Evolutionary conservation across 352 stramenopile species (phyloP).

Genomic region (Phytophthora podocarpi): DNA sequence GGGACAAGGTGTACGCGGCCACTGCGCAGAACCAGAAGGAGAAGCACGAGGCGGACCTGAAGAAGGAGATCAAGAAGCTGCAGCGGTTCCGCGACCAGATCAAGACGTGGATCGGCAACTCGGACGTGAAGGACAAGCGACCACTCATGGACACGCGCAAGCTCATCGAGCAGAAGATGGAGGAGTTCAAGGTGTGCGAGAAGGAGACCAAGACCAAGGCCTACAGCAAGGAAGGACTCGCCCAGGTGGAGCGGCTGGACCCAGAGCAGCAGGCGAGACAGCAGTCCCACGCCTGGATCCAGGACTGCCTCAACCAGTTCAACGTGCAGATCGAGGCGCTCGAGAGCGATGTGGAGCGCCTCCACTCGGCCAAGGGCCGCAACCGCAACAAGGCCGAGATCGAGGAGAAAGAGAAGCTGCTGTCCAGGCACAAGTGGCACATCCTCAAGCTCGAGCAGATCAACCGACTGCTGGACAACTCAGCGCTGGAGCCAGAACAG

Average conservation of each 20-base stretch:
- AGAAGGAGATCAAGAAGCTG: slow-evolving; percentile 99
- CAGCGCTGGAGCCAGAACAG: slow-evolving; percentile 90
- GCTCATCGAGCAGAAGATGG: slow-evolving; percentile 99
- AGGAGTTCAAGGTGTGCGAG: slow-evolving; percentile 99
- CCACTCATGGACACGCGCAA: slow-evolving; percentile 85
- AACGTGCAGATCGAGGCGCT: slow-evolving; percentile 91
- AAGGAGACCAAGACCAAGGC: slow-evolving; percentile 99
- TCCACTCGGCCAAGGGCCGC: slow-evolving; percentile 91
- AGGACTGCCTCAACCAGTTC: slow-evolving; percentile 79
- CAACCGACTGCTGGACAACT: slow-evolving; percentile 97
- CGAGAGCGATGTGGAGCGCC: slow-evolving; percentile 81
- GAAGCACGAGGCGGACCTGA: slow-evolving; percentile 99
- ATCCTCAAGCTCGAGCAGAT: slow-evolving; percentile 98
- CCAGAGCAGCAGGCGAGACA: slow-evolving; percentile 85
- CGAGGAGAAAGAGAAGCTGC: slow-evolving; percentile 89
- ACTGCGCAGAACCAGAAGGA: slow-evolving; percentile 98
- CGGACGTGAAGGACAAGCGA: slow-evolving; percentile 98
- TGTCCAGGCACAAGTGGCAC: slow-evolving; percentile 96
- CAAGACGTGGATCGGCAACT: slow-evolving; percentile 98
- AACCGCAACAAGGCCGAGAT: slow-evolving; percentile 96
- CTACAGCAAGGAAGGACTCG: slow-evolving; percentile 98
- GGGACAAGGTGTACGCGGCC: slow-evolving; percentile 98
- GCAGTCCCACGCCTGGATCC: slow-evolving; percentile 85
- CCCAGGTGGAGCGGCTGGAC: slow-evolving; percentile 92
- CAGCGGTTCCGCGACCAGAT: slow-evolving; percentile 98